These are phyloP conservation scores for Sugiyamaella lignohabitans DNA, from an alignment of 805 yeast species.

Conservation along the genomic window DNA sequence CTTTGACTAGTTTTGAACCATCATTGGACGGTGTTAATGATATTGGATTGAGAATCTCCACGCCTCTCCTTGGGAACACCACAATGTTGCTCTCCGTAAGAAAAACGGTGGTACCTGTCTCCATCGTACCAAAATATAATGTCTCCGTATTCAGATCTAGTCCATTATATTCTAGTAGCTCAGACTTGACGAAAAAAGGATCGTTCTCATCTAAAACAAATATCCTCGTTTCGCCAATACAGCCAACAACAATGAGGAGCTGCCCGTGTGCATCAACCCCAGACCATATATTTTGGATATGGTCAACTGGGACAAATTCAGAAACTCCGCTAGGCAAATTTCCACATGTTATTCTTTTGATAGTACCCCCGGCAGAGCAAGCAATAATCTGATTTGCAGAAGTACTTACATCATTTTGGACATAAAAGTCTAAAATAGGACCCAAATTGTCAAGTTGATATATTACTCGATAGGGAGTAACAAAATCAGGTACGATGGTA, in stretches of 20 bases:
- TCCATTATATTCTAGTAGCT: neutral
- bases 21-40: too few relatives aligned
- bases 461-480: neutral
- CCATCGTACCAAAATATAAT: neutral
- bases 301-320: neutral
- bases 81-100: neutral
- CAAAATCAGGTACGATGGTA: neutral
- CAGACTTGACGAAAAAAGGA: too few relatives aligned
- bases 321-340: neutral
- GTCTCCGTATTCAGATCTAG: neutral
- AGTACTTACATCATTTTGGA: neutral
- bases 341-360: neutral
- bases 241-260: neutral
- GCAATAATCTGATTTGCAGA: neutral
- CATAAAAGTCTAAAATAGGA: slow-evolving; percentile 2
- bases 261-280: neutral
- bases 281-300: neutral
- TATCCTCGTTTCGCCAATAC: neutral
- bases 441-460: slow-evolving; percentile 5
- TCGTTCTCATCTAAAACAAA: neutral
- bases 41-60: too few relatives aligned
- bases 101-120: neutral
- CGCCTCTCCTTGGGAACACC: too few relatives aligned
- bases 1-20: neutral
- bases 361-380: neutral